phyloP scores from a whole-genome alignment of 768 basidiomycete genomes.

The Hypsizygus marmoreus region DNA sequence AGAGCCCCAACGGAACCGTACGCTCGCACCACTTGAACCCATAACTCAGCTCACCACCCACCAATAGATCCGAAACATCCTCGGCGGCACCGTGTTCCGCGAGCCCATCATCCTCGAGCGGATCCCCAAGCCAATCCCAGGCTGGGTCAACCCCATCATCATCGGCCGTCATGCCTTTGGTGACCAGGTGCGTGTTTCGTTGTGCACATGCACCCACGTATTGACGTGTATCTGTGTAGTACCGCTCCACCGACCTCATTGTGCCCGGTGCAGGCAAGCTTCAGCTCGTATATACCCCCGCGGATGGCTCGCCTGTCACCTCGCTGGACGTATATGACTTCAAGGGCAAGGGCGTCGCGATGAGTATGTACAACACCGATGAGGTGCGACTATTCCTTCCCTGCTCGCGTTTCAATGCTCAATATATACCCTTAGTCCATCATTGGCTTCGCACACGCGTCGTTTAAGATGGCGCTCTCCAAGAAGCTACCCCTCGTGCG shows the following conservation, averaged over 20 bases:
- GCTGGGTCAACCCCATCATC: constrained; percentile 95
- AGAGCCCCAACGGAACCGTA: constrained; percentile 93
- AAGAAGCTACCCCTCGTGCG: constrained; percentile 79
- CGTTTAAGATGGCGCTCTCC: constrained; percentile 91
- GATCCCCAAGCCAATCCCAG: constrained; percentile 93
- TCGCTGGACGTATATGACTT: constrained; percentile 90
- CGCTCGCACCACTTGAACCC: constrained; percentile 25
- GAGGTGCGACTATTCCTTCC: constrained; percentile 50
- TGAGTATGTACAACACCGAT: constrained; percentile 99
- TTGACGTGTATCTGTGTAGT: constrained; percentile 43
- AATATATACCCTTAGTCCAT: constrained; percentile 61
- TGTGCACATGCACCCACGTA: neutral
- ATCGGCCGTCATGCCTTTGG: constrained; percentile 98
- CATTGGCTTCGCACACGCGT: constrained; percentile 92
- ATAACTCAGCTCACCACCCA: too few relatives aligned
- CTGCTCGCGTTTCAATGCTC: neutral
- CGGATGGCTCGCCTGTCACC: constrained; percentile 67
- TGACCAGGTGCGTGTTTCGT: constrained; percentile 64
- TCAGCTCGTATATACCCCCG: constrained; percentile 87
- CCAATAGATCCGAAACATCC: constrained; percentile 88
- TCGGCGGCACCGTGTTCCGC: constrained; percentile 97
- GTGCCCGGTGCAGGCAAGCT: constrained; percentile 92
- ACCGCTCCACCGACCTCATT: constrained; percentile 91
- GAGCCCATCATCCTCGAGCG: constrained; percentile 93
- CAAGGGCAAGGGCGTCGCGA: constrained; percentile 87